phyloP scores from a whole-genome alignment of 192 early-diverging fungal genomes.

The Podila clonocystis region DNA sequence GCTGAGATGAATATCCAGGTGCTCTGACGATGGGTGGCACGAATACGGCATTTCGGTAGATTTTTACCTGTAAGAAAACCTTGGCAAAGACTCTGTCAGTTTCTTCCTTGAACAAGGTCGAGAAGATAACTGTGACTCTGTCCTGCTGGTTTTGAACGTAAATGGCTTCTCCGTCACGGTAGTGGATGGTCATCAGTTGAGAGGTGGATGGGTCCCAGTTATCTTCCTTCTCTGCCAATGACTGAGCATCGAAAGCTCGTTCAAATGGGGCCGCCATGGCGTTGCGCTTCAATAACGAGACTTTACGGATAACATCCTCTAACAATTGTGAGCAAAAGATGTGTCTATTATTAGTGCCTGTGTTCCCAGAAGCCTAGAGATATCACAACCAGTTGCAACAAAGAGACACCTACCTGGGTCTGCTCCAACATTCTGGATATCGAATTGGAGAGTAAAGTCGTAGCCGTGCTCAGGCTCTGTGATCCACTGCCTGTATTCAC shows the following conservation, averaged over 20 bases:
- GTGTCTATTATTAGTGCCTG: background rate
- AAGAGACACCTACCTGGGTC: slow-evolving; percentile 68
- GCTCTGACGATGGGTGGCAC: background rate
- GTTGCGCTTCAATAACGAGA: slow-evolving; percentile 94
- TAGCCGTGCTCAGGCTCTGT: slow-evolving; percentile 69
- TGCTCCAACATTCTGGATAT: slow-evolving; percentile 78
- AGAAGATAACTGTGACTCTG: slow-evolving; percentile 97
- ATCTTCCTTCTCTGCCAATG: slow-evolving; percentile 74
- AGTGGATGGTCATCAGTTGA: slow-evolving; percentile 89
- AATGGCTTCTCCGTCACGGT: slow-evolving; percentile 94
- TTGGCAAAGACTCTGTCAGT: slow-evolving; percentile 95
- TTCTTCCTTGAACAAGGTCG: slow-evolving; percentile 97
- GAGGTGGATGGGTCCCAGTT: slow-evolving; percentile 75
- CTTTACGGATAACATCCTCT: slow-evolving; percentile 81
- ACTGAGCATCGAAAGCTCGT: slow-evolving; percentile 86
- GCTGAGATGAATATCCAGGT: no score
- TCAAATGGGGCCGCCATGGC: slow-evolving; percentile 94
- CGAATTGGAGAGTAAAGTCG: slow-evolving; percentile 87
- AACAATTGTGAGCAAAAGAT: background rate
- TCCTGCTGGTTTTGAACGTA: slow-evolving; percentile 92
- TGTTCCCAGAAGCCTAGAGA: no score
- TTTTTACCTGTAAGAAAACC: slow-evolving; percentile 91
- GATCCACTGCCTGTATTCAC: slow-evolving; percentile 85
- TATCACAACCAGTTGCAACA: background rate
- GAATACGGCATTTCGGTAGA: background rate